phyloP scores from a whole-genome alignment of 2,329 filamentous ascomycete species.

The Stachybotrys chartarum region DNA sequence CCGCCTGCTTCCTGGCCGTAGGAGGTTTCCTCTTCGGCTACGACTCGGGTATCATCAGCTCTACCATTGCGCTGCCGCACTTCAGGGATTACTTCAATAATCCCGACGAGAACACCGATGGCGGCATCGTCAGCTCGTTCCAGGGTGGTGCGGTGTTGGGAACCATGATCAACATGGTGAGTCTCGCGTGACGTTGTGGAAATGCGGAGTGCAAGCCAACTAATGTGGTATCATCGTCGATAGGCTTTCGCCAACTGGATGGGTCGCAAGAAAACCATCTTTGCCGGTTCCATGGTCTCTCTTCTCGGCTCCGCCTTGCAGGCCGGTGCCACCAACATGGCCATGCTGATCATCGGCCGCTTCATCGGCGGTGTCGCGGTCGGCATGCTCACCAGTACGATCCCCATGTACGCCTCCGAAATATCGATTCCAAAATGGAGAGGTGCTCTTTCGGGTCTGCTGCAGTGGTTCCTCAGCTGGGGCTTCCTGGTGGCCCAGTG shows the following conservation, averaged over 20 bases:
- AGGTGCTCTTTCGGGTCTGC: conserved; percentile 29
- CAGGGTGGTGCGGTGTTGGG: conserved; percentile 18
- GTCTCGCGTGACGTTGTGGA: not conserved
- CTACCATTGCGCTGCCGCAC: conserved; percentile 15
- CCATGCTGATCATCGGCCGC: conserved; percentile 41
- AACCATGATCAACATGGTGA: conserved; percentile 18
- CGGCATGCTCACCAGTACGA: conserved; percentile 37
- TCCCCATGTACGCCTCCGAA: conserved; percentile 39
- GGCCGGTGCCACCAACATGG: conserved; percentile 19
- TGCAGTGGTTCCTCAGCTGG: conserved; percentile 37
- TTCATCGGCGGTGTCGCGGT: conserved; percentile 41
- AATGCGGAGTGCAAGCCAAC: too few species aligned
- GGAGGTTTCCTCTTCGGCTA: conserved; percentile 32
- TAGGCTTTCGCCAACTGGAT: conserved; percentile 18
- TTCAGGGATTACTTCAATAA: conserved; percentile 34
- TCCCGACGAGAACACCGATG: conserved; percentile 17
- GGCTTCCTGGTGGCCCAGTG: conserved; percentile 32
- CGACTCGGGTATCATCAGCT: conserved; percentile 38
- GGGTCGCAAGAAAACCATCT: conserved; percentile 21
- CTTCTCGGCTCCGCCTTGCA: conserved; percentile 21
- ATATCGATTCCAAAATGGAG: conserved; percentile 28
- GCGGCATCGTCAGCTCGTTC: conserved; percentile 18
- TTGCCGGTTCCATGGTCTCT: conserved; percentile 20
- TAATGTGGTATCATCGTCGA: not conserved
- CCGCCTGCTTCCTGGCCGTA: conserved; percentile 16